phyloP scores from a whole-genome alignment of 495 filamentous ascomycete genomes.

The Symbiotaphrina buchneri region DNA sequence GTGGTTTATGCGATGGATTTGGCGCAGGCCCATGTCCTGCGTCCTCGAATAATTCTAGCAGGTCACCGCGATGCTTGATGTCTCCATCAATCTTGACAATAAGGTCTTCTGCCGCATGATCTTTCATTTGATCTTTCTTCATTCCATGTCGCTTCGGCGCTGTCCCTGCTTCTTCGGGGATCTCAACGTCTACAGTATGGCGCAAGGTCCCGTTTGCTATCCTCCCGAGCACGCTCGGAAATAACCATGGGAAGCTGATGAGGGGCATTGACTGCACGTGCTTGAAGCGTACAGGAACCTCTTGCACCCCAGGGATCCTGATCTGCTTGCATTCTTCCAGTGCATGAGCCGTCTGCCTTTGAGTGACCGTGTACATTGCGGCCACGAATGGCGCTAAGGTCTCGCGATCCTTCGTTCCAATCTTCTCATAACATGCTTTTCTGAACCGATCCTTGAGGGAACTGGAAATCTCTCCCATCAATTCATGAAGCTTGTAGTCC shows the following conservation, averaged over 20 bases:
- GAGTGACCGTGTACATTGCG: slow-evolving; percentile 73
- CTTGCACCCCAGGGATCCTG: slow-evolving; percentile 14
- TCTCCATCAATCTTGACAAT: slow-evolving; percentile 8
- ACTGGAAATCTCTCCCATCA: slow-evolving; percentile 40
- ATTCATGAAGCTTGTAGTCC: slow-evolving; percentile 76
- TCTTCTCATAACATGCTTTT: slow-evolving; percentile 34
- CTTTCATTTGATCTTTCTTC: slow-evolving; percentile 1
- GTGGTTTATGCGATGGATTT: too few relatives aligned
- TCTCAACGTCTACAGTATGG: not conserved
- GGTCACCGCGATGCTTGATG: slow-evolving; percentile 5
- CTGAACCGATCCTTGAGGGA: slow-evolving; percentile 44
- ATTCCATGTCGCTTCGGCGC: not conserved
- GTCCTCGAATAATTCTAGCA: slow-evolving; percentile 5
- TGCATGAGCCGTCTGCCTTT: slow-evolving; percentile 36
- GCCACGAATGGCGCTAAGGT: slow-evolving; percentile 47
- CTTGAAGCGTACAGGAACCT: slow-evolving; percentile 2
- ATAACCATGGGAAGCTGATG: slow-evolving; percentile 90
- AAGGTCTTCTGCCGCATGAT: not conserved
- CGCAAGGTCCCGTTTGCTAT: slow-evolving; percentile 28
- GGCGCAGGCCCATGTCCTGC: not conserved
- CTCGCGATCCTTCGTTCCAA: slow-evolving; percentile 33
- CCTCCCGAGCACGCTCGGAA: slow-evolving; percentile 44
- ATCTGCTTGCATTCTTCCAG: slow-evolving; percentile 17
- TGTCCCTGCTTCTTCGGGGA: not conserved
- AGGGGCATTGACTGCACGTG: slow-evolving; percentile 36